These are phyloP conservation scores for Panellus pusillus DNA, from an alignment of 768 basidiomycete genomes.

Conservation along the genomic window DNA sequence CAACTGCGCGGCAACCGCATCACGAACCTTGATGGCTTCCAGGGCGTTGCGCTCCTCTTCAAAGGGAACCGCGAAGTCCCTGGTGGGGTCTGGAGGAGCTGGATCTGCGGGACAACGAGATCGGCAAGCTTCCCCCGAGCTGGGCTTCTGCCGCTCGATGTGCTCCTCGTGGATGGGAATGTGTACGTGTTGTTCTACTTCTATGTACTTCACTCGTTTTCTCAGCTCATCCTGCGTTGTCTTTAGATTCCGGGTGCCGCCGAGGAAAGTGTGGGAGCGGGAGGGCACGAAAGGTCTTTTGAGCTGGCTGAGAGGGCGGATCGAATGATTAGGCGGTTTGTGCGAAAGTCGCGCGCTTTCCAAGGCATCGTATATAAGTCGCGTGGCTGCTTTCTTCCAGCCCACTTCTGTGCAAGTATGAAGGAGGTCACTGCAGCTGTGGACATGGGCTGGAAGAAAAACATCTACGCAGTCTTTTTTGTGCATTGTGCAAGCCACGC, in stretches of 20 bases:
- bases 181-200: conserved; percentile 38
- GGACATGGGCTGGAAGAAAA: too few relatives aligned
- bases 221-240: background rate
- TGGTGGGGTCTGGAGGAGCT: conserved; percentile 80
- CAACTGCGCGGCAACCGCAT: conserved; percentile 70
- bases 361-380: too few relatives aligned
- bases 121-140: conserved; percentile 66
- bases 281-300: conserved; percentile 82
- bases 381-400: too few relatives aligned
- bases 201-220: background rate
- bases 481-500: too few relatives aligned
- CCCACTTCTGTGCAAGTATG: too few relatives aligned
- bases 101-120: conserved; percentile 81
- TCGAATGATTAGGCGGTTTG: conserved; percentile 42
- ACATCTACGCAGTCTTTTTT: too few relatives aligned
- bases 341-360: too few relatives aligned
- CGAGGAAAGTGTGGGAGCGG: conserved; percentile 80
- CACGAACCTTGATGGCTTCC: conserved; percentile 60
- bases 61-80: conserved; percentile 61
- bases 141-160: conserved; percentile 75
- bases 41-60: conserved; percentile 60
- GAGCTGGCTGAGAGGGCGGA: conserved; percentile 75
- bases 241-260: conserved; percentile 75
- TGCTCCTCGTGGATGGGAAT: conserved; percentile 84
- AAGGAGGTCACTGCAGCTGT: too few relatives aligned